Conservation (phyloP, 371 early-diverging fungal genomes). For the Mucor sp. region DNA sequence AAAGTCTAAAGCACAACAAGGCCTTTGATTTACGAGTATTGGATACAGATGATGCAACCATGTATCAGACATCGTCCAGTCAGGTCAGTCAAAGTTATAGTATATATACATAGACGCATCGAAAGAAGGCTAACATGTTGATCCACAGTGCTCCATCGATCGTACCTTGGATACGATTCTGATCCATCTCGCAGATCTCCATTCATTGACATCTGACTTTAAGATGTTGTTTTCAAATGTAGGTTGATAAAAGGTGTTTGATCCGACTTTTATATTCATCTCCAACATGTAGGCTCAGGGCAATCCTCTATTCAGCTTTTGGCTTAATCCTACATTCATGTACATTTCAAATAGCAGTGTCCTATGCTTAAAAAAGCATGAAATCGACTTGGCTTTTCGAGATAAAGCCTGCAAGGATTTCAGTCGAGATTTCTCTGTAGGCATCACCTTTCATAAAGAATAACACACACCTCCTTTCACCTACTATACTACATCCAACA, state of each 20-base stretch:
- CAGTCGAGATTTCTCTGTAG: constrained; percentile 25
- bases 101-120: no score
- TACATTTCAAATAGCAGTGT: constrained; percentile 14
- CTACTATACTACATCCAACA: not conserved
- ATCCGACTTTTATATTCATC: not conserved
- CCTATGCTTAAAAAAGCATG: constrained; percentile 39
- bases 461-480: not conserved
- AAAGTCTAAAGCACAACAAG: constrained; percentile 1
- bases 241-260: not conserved
- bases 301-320: constrained; percentile 24
- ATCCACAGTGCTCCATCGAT: constrained; percentile 17
- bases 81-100: no score
- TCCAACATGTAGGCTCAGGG: not conserved
- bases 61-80: constrained; percentile 28
- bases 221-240: constrained; percentile 49
- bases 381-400: constrained; percentile 34
- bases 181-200: constrained; percentile 27
- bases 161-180: constrained; percentile 24
- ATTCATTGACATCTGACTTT: constrained; percentile 48
- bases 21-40: constrained; percentile 7
- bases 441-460: constrained; percentile 21
- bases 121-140: not conserved
- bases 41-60: constrained; percentile 19
- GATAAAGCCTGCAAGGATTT: constrained; percentile 25
- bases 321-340: constrained; percentile 58